Evolutionary conservation across 2,329 filamentous ascomycete genomes (phyloP), one percentile per base, ranked within the genome.

Genomic region (Aspergillus fischeri): DNA sequence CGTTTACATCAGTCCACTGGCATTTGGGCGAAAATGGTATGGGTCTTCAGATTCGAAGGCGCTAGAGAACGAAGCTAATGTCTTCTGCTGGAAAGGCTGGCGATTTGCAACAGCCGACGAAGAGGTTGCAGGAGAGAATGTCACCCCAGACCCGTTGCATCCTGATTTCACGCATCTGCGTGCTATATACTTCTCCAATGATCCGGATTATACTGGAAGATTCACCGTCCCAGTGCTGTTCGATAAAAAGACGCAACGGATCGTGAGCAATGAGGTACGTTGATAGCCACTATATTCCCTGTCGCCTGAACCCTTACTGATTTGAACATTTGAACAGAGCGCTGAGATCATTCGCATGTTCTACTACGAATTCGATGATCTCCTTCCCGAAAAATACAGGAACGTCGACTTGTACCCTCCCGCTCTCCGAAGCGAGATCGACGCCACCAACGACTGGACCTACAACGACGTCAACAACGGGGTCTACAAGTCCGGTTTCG

Each of bases 331-430:
- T 14, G 9, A 35, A 11, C 60, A 77, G 75, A 80, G 89, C 74
- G 87, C 87, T 64, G 92, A 97, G 78, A 96, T 97, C 71, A 86
- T 96, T 72, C 87, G 92, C 70, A 96, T 96, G 90, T 80, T 97
- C 60, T 90, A 90, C 70, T 82, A 81, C 45, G 90, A 86, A 73
- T 97, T 97, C 70, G 87, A 97, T 72, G 82, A 84, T 61, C 70
- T 90, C 38, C 71, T 92, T 25, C 82, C 82, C 0, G 78, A 82
- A 2, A 72, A 86, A 68, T 83, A 84, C 70, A 82, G 82, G 57
- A 73, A 76, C 2, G 71, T 92, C 4, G 83, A 87, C 49, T 80
- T 92, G 44, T 90, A 89, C 71, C 91, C 92, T 0, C 70, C 81
- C 47, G 67, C 79, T 0, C 77, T 95, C n/a, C 81, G 80, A 47